These are phyloP conservation scores for Boletus bicolor DNA, from an alignment of 768 basidiomycete species.

Conservation along the genomic window DNA sequence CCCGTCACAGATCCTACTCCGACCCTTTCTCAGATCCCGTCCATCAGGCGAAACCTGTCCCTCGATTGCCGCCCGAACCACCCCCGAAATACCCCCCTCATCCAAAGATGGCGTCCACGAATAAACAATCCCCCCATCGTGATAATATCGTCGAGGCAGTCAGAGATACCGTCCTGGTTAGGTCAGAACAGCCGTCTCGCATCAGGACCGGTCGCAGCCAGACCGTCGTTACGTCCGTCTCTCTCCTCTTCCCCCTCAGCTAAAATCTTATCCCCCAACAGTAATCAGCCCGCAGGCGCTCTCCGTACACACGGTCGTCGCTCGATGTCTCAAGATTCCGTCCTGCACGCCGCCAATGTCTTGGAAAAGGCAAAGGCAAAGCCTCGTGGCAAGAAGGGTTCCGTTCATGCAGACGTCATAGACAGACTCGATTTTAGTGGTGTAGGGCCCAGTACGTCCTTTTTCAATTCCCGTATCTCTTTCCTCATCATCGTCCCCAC, in stretches of 20 bases:
- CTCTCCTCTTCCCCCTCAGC: slow-evolving; percentile 2
- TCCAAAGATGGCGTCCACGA: slow-evolving; percentile 25
- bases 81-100: slow-evolving; percentile 30
- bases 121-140: slow-evolving; percentile 34
- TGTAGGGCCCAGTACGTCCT: slow-evolving; percentile 72
- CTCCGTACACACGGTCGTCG: slow-evolving; percentile 37
- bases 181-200: slow-evolving; percentile 42
- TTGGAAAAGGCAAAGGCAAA: slow-evolving; percentile 49
- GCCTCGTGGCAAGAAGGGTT: slow-evolving; percentile 63
- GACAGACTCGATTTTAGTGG: slow-evolving; percentile 85
- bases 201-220: slow-evolving; percentile 55
- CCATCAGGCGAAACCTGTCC: slow-evolving; percentile 28
- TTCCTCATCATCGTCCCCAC: slow-evolving; percentile 2
- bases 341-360: slow-evolving; percentile 35
- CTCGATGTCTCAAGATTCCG: slow-evolving; percentile 51
- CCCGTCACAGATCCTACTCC: slow-evolving; percentile 46
- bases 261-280: slow-evolving; percentile 22
- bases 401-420: slow-evolving; percentile 83
- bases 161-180: slow-evolving; percentile 64
- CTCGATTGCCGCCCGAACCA: slow-evolving; percentile 42
- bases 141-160: slow-evolving; percentile 58
- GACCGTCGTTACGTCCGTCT: slow-evolving; percentile 38
- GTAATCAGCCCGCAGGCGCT: slow-evolving; percentile 21
- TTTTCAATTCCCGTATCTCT: background rate
- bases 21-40: slow-evolving; percentile 51